A percentile compares a stretch with the other conserved stretches of the same genome.
Conservation (phyloP, 345 rosid species). For the Rhizophora mangle region DNA sequence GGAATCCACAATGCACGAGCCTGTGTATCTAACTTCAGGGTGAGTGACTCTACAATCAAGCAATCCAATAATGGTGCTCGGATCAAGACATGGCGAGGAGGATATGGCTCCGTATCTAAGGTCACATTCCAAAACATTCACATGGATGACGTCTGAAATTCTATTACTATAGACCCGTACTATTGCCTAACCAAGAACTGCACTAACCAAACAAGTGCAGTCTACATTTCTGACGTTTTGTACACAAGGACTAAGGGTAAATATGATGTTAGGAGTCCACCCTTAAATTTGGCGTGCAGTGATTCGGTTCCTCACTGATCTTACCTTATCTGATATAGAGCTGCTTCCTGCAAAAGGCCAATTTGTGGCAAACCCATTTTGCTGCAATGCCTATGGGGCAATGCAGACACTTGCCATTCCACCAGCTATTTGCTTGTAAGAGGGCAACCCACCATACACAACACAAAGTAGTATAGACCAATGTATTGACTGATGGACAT, state of each 20-base stretch:
- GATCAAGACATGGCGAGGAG: constrained; percentile 46
- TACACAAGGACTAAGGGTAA: constrained; percentile 34
- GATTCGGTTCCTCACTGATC: constrained; percentile 32
- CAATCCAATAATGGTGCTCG: constrained; percentile 31
- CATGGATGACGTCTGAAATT: constrained; percentile 26
- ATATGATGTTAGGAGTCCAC: constrained; percentile 45
- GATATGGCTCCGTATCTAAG: constrained; percentile 25
- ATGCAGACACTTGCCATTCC: constrained; percentile 36
- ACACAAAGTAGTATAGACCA: constrained; percentile 21
- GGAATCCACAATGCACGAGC: constrained; percentile 30
- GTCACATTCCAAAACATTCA: constrained; percentile 27
- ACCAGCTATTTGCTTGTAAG: constrained; percentile 34
- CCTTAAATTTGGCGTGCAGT: constrained; percentile 32
- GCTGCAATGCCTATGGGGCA: constrained; percentile 89
- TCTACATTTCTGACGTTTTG: constrained; percentile 22
- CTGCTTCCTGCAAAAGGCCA: constrained; percentile 72
- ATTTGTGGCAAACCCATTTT: constrained; percentile 50
- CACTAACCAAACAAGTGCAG: constrained; percentile 31
- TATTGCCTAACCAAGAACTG: constrained; percentile 27
- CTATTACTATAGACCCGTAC: constrained; percentile 35
- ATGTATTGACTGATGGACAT: constrained; percentile 11
- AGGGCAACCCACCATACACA: constrained; percentile 27
- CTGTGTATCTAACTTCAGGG: constrained; percentile 35
- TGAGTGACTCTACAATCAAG: constrained; percentile 21
- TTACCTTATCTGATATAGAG: constrained; percentile 21